A percentile compares a stretch with the other conserved stretches of the same genome.
These are phyloP conservation scores for Chenopodium berlandieri DNA, from an alignment of 148 eudicot species.

Conservation along the genomic window DNA sequence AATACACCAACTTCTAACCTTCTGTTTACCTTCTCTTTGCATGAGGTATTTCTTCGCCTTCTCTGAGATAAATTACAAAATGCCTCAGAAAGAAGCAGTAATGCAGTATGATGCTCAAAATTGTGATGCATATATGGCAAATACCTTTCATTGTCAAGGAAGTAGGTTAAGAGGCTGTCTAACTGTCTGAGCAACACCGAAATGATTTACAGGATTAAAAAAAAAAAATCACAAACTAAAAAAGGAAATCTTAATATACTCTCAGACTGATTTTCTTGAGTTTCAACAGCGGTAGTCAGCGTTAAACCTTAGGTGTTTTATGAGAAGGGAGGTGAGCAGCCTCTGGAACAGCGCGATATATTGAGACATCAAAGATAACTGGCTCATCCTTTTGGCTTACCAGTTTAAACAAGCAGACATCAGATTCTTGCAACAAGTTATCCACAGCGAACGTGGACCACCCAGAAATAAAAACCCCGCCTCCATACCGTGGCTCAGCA, in stretches of 20 bases:
- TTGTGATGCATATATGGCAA: no score
- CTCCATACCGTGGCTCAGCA: not conserved
- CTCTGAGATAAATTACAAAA: no score
- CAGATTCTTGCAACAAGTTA: slow-evolving; percentile 25
- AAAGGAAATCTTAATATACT: not conserved
- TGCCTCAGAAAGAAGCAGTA: no score
- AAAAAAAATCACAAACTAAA: not conserved
- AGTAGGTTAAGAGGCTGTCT: not conserved
- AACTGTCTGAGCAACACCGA: not conserved
- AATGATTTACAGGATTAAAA: not conserved
- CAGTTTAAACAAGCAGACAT: slow-evolving; percentile 25
- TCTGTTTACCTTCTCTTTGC: no score
- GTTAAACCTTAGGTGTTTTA: not conserved
- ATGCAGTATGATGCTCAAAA: no score
- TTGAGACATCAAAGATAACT: slow-evolving; percentile 15
- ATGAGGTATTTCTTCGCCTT: no score
- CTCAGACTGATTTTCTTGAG: not conserved
- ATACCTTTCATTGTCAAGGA: no score
- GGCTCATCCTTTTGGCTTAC: slow-evolving; percentile 10
- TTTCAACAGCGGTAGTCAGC: not conserved
- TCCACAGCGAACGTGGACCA: slow-evolving; percentile 25
- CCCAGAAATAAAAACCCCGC: slow-evolving; percentile 17
- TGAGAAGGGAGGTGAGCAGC: not conserved
- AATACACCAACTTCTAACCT: no score
- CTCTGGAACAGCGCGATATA: slow-evolving; percentile 13